Evolutionary conservation across 2,329 filamentous ascomycete species (phyloP).

Genomic region (Exophiala spinifera): DNA sequence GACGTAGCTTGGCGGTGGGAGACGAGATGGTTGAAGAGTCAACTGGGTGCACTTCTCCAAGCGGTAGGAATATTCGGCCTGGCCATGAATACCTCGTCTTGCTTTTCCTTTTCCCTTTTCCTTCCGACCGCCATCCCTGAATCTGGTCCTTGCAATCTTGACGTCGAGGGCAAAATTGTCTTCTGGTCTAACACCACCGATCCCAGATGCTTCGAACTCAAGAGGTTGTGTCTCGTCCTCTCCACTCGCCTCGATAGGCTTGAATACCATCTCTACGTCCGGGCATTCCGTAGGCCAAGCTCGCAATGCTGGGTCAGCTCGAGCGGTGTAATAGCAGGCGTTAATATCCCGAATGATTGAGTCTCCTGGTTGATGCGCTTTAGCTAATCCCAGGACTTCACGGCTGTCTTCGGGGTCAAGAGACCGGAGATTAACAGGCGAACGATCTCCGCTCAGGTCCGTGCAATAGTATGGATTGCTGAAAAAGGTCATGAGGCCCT

Average conservation of each 20-base stretch:
- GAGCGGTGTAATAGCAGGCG: slow-evolving; percentile 25
- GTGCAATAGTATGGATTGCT: slow-evolving; percentile 76
- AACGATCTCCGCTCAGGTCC: slow-evolving; percentile 56
- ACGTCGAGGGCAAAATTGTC: slow-evolving; percentile 38
- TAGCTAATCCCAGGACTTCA: slow-evolving; percentile 16
- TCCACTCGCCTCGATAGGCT: slow-evolving; percentile 21
- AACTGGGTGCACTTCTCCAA: slow-evolving; percentile 17
- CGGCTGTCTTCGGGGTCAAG: slow-evolving; percentile 6
- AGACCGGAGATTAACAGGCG: slow-evolving; percentile 9
- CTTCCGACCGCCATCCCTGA: not conserved
- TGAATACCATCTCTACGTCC: slow-evolving; percentile 18
- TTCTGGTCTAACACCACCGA: slow-evolving; percentile 34
- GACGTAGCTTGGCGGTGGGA: slow-evolving; percentile 34
- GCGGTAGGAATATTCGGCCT: slow-evolving; percentile 24
- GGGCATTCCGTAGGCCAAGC: slow-evolving; percentile 1
- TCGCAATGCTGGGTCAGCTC: not conserved
- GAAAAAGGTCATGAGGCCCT: slow-evolving; percentile 81
- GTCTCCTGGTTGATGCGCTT: slow-evolving; percentile 6
- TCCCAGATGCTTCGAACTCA: slow-evolving; percentile 34
- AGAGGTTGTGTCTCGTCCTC: slow-evolving; percentile 28
- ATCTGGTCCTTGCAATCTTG: slow-evolving; percentile 17
- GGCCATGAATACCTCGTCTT: not conserved
- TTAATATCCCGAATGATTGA: slow-evolving; percentile 21
- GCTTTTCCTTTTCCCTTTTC: not conserved
- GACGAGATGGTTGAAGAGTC: slow-evolving; percentile 31